These are phyloP conservation scores for Nemania sp. DNA, from an alignment of 2,329 filamentous ascomycete genomes.

Conservation along the genomic window DNA sequence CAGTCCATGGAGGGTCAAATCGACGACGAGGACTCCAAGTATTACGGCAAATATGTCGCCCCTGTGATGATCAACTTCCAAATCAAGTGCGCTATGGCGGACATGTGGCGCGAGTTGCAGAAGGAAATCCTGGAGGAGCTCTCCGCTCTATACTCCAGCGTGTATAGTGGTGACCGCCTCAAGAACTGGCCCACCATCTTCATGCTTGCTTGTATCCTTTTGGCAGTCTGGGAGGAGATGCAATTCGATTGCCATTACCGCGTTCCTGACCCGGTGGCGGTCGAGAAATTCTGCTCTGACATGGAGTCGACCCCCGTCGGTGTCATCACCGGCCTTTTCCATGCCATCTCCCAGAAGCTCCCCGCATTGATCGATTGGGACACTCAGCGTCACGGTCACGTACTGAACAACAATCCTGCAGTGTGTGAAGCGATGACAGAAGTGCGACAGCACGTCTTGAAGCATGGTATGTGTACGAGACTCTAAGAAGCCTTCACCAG, in stretches of 20 bases:
- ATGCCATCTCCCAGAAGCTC: slow-evolving; percentile 95
- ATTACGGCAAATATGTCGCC: slow-evolving; percentile 85
- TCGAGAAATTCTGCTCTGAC: slow-evolving; percentile 93
- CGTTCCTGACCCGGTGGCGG: slow-evolving; percentile 78
- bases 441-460: slow-evolving; percentile 87
- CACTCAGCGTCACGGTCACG: slow-evolving; percentile 84
- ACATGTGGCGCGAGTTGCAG: slow-evolving; percentile 97
- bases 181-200: slow-evolving; percentile 99
- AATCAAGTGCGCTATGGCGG: slow-evolving; percentile 94
- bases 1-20: slow-evolving; percentile 80
- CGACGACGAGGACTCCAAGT: slow-evolving; percentile 83
- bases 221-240: slow-evolving; percentile 98
- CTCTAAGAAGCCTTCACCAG: slow-evolving; percentile 1
- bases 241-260: slow-evolving; percentile 98
- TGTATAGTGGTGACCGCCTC: slow-evolving; percentile 94
- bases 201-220: slow-evolving; percentile 89
- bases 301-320: slow-evolving; percentile 97
- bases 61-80: slow-evolving; percentile 99
- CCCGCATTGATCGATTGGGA: slow-evolving; percentile 95
- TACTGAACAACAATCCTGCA: slow-evolving; percentile 87
- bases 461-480: slow-evolving; percentile 74
- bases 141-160: slow-evolving; percentile 90
- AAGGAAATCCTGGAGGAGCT: slow-evolving; percentile 96
- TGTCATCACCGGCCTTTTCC: slow-evolving; percentile 95
- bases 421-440: slow-evolving; percentile 97